Evolutionary conservation across 352 stramenopile species (phyloP).

Genomic region (Globisporangium canariense): DNA sequence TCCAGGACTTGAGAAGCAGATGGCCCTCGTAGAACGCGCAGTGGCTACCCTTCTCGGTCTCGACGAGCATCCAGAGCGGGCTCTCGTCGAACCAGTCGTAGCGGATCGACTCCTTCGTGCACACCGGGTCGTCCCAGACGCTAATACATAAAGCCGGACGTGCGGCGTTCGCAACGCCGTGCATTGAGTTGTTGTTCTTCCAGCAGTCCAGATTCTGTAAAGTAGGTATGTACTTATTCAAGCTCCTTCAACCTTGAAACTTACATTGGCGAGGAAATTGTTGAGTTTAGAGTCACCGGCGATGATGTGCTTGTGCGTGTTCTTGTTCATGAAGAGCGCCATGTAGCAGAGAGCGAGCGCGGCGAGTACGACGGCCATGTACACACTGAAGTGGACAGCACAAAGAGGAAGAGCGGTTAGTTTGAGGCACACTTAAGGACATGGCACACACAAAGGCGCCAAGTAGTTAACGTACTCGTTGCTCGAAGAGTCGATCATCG

Average conservation of each 20-base stretch:
- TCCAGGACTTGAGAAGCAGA: slow-evolving; percentile 64
- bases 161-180: slow-evolving; percentile 39
- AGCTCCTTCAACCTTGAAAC: neutral
- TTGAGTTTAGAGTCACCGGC: slow-evolving; percentile 14
- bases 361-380: neutral
- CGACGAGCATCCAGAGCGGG: slow-evolving; percentile 47
- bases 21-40: slow-evolving; percentile 73
- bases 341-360: slow-evolving; percentile 6
- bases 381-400: neutral
- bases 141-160: slow-evolving; percentile 70
- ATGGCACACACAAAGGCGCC: neutral
- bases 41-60: slow-evolving; percentile 57
- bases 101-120: slow-evolving; percentile 65
- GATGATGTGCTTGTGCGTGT: slow-evolving; percentile 10
- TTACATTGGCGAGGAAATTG: slow-evolving; percentile 6
- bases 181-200: slow-evolving; percentile 76
- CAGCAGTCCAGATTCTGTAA: slow-evolving; percentile 20
- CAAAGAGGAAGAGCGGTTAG: neutral
- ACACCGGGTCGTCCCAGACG: slow-evolving; percentile 73
- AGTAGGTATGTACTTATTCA: neutral
- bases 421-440: neutral
- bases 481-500: slow-evolving; percentile 1
- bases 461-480: neutral
- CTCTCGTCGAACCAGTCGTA: slow-evolving; percentile 51
- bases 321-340: neutral